Percentiles rank a stretch among this genome's conserved stretches.
phyloP scores from a whole-genome alignment of 228 moss, liverwort and hornwort species.

The Sphagnum fallax region DNA sequence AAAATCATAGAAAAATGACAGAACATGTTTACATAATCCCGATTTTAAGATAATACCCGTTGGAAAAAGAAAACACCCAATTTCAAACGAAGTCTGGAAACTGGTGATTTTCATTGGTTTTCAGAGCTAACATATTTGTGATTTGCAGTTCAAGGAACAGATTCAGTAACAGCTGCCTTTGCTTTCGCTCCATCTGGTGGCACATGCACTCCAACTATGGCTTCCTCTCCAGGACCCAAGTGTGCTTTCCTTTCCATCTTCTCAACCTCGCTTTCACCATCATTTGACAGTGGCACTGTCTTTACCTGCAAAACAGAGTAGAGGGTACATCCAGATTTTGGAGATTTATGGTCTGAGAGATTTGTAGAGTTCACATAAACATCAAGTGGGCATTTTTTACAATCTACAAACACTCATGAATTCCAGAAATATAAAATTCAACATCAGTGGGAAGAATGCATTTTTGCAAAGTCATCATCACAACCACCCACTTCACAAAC shows the following conservation, averaged over 20 bases:
- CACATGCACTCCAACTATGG: conserved; percentile 21
- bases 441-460: background rate
- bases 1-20: no score
- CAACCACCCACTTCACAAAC: background rate
- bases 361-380: background rate
- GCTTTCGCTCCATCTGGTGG: background rate
- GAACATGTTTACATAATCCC: no score
- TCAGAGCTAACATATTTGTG: no score
- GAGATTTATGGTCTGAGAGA: background rate
- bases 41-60: no score
- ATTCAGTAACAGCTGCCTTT: conserved; percentile 1
- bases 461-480: background rate
- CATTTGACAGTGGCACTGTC: conserved; percentile 54
- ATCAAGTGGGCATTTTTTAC: background rate
- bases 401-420: background rate
- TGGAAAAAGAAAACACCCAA: no score
- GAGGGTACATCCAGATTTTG: background rate
- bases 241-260: conserved; percentile 30
- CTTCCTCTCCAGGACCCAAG: conserved; percentile 16
- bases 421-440: background rate
- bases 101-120: no score
- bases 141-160: background rate
- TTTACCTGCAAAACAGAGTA: conserved; percentile 37
- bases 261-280: conserved; percentile 29
- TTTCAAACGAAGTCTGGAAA: no score